These are phyloP conservation scores for Termitomyces sp. DNA, from an alignment of 768 basidiomycete genomes.

Conservation along the genomic window DNA sequence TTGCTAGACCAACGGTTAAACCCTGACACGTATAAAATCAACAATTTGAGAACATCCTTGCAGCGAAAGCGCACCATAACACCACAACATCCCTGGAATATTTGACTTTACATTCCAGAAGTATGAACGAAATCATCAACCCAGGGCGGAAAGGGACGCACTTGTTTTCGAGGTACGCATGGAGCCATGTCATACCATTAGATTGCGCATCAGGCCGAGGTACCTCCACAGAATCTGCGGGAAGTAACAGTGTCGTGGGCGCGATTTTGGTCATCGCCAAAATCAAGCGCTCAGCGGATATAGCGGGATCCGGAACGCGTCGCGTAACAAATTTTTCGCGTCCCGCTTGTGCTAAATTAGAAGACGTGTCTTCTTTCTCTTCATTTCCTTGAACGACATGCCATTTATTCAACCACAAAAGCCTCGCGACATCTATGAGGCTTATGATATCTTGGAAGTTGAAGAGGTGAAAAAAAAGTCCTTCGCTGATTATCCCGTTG, in stretches of 20 bases:
- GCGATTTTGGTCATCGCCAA: neutral
- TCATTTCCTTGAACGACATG: conserved; percentile 4
- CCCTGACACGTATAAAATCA: conserved; percentile 45
- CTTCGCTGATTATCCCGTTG: neutral
- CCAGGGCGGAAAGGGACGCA: conserved; percentile 30
- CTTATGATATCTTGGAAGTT: conserved; percentile 43
- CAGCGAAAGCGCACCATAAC: conserved; percentile 64
- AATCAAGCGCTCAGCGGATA: neutral
- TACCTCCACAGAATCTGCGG: conserved; percentile 5
- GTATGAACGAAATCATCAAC: neutral
- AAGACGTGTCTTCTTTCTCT: conserved; percentile 1
- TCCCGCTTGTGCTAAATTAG: conserved; percentile 12
- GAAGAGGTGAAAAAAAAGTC: conserved; percentile 36
- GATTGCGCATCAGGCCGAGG: conserved; percentile 7
- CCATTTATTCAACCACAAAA: conserved; percentile 7
- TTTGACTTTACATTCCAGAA: conserved; percentile 59
- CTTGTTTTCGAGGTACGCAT: conserved; percentile 56
- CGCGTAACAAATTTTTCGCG: conserved; percentile 16
- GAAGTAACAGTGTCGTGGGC: neutral
- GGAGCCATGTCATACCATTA: conserved; percentile 27
- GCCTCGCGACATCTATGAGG: conserved; percentile 18
- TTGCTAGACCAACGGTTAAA: conserved; percentile 80
- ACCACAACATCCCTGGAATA: conserved; percentile 97
- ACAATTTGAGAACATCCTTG: neutral
- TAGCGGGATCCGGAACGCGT: conserved; percentile 15